A percentile compares a stretch with the other conserved stretches of the same genome.
These are phyloP conservation scores for Kondoa malvinella DNA, from an alignment of 768 basidiomycete species.

Conservation along the genomic window DNA sequence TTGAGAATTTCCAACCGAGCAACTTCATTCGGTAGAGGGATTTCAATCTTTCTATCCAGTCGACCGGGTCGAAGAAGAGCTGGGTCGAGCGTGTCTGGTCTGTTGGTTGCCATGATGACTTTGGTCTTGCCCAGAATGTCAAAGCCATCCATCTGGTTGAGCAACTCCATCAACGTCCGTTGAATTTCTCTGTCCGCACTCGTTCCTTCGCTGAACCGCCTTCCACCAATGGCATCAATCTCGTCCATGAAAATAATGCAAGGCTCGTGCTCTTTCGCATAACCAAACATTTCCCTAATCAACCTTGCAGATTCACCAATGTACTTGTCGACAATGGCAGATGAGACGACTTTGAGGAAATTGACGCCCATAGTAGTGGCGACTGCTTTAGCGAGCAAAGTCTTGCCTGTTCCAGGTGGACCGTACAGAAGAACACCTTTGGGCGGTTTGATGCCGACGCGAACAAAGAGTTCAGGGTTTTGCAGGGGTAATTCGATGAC, in stretches of 20 bases:
- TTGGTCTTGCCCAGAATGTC: slow-evolving; percentile 90
- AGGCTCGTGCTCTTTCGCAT: slow-evolving; percentile 91
- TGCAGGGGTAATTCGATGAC: slow-evolving; percentile 90
- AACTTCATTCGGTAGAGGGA: slow-evolving; percentile 93
- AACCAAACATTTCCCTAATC: slow-evolving; percentile 97
- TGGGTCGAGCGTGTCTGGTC: slow-evolving; percentile 94
- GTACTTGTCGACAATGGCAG: slow-evolving; percentile 94
- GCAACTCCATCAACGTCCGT: slow-evolving; percentile 91
- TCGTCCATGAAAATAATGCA: slow-evolving; percentile 37
- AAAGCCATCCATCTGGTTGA: slow-evolving; percentile 99
- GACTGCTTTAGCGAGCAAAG: slow-evolving; percentile 79
- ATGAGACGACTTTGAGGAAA: slow-evolving; percentile 95
- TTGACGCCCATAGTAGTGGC: slow-evolving; percentile 97
- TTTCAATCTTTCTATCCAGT: slow-evolving; percentile 91
- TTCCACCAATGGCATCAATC: slow-evolving; percentile 83
- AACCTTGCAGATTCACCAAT: slow-evolving; percentile 95
- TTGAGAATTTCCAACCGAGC: slow-evolving; percentile 91
- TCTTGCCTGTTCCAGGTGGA: slow-evolving; percentile 93
- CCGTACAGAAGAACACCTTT: slow-evolving; percentile 89
- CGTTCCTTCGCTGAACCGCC: slow-evolving; percentile 81
- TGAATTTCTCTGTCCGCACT: slow-evolving; percentile 98
- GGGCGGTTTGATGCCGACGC: slow-evolving; percentile 92
- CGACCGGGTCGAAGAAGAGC: slow-evolving; percentile 90
- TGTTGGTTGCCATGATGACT: slow-evolving; percentile 99
- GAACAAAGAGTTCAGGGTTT: slow-evolving; percentile 79